Base-by-base conservation (phyloP, 164 flowering plant species). In the Buxus sempervirens region DNA sequence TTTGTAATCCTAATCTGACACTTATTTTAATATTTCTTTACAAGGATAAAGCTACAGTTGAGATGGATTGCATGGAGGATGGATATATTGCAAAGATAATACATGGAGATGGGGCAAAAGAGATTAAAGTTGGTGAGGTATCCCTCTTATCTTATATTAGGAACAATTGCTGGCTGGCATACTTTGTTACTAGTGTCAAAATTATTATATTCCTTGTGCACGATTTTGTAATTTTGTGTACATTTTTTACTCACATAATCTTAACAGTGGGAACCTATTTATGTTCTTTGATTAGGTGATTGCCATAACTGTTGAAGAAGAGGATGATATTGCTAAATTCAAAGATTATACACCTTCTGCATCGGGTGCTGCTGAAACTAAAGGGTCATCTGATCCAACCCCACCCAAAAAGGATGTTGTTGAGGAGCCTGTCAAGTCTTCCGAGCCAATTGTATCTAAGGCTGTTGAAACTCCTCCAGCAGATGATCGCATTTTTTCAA, bases 61-160 rank as follows among this genome's bases (percentile, higher is more conserved):
- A 95, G 78, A 88, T 95, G 98, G 98, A 95, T 78, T 90, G 97
- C 79, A 92, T 95, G 98, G 98, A 95, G 73, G 98, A 95, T 70
- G 97, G 98, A n/a, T 95, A 84, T 81, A 76, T 92, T 72, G 98
- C 97, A 45, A 95, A 89, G 83, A 95, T 95, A 57, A 24, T 95
- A 63, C 83, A 69, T 48, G 96, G 88, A 51, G 99, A 92, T 70
- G 97, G 97, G 9, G 78, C 97, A 60, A 89, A 87, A 81, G 96
- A 83, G 49, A 90, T 95, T 60, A 76, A 92, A 90, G 98, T 95
- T 79, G 98, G 98, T 16, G 97, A 95, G 96, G 98, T 95, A 88
- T 63, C 68, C 32, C 20, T 62, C 36, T 68, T 54, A 38, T 57
- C 25, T 72, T 26, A 7, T 61, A 19, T 13, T 10, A 41, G n/a